These are phyloP conservation scores for Russula emetica DNA, from an alignment of 768 basidiomycete genomes.

Conservation along the genomic window DNA sequence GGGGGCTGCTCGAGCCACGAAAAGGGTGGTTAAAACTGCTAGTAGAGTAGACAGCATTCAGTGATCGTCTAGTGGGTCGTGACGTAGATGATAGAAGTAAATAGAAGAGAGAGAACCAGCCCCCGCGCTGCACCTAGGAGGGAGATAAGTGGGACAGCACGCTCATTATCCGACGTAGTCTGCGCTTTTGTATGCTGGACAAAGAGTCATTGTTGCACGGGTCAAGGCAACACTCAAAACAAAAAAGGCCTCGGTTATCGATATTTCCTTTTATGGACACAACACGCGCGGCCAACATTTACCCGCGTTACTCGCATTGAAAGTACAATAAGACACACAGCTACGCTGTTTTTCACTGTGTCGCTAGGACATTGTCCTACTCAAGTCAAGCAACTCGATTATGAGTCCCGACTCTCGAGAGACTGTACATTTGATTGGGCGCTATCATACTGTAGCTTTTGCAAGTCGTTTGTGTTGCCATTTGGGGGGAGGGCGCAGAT, in stretches of 20 bases:
- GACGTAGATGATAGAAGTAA: slow-evolving; percentile 7
- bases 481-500: too few relatives aligned
- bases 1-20: neutral
- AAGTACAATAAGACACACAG: too few relatives aligned
- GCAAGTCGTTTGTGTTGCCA: too few relatives aligned
- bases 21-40: neutral
- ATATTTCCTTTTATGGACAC: slow-evolving; percentile 17
- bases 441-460: too few relatives aligned
- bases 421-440: too few relatives aligned
- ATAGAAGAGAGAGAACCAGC: slow-evolving; percentile 11
- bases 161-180: neutral
- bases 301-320: neutral
- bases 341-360: too few relatives aligned
- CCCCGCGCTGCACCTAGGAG: slow-evolving; percentile 4
- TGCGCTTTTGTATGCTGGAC: slow-evolving; percentile 13
- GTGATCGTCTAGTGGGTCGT: slow-evolving; percentile 10
- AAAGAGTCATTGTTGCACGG: slow-evolving; percentile 2
- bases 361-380: too few relatives aligned
- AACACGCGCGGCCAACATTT: neutral
- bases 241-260: neutral
- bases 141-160: neutral
- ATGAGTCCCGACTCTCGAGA: too few relatives aligned
- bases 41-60: slow-evolving; percentile 20
- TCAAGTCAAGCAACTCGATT: too few relatives aligned
- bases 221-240: neutral